These are phyloP conservation scores for Sedum album DNA, from an alignment of 164 flowering plant species.

Conservation along the genomic window DNA sequence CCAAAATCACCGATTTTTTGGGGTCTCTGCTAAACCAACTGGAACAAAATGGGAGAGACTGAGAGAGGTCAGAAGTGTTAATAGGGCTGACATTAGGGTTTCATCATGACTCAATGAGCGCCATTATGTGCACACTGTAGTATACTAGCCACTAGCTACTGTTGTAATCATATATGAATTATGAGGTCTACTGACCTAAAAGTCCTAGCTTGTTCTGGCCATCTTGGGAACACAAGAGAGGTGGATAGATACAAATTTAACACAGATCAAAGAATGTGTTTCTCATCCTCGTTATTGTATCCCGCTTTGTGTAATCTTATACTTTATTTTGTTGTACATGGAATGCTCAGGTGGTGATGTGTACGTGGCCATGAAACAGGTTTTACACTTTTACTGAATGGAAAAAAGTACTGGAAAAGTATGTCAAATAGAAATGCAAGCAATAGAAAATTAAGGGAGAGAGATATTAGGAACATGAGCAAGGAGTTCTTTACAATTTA, in stretches of 20 bases:
- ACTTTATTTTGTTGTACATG: neutral
- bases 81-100: slow-evolving; percentile 12
- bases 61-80: slow-evolving; percentile 4
- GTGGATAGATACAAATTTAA: neutral
- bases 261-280: neutral
- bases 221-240: slow-evolving; percentile 2
- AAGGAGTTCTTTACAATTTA: neutral
- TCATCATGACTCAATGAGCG: slow-evolving; percentile 19
- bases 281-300: neutral
- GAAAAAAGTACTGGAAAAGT: neutral
- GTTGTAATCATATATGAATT: slow-evolving; percentile 6
- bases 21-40: slow-evolving; percentile 4
- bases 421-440: neutral
- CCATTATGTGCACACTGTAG: neutral
- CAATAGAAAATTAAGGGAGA: neutral
- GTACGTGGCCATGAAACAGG: neutral
- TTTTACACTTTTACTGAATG: neutral
- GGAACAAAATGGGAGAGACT: neutral
- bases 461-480: neutral
- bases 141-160: neutral
- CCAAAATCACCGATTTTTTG: neutral
- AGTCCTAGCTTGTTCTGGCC: slow-evolving; percentile 11
- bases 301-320: neutral
- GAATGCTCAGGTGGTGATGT: too few species aligned
- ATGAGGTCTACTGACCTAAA: slow-evolving; percentile 3